Conservation (phyloP, 805 yeast species). For the Ogataea dorogensis region DNA sequence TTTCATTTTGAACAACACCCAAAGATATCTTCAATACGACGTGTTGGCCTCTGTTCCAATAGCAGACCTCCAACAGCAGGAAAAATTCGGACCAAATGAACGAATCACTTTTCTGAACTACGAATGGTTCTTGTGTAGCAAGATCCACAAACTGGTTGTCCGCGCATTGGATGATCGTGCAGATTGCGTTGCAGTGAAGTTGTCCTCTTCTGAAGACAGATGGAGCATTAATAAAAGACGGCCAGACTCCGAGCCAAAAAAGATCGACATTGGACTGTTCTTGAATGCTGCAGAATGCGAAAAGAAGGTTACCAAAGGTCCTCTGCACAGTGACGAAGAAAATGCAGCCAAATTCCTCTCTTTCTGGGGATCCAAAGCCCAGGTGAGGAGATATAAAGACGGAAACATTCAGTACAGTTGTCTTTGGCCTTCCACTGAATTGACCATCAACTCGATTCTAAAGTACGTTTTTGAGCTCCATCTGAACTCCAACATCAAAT, state of each 20-base stretch:
- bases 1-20: slow-evolving; percentile 59
- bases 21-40: slow-evolving; percentile 65
- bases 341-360: slow-evolving; percentile 64
- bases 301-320: slow-evolving; percentile 84
- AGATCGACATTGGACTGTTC: slow-evolving; percentile 57
- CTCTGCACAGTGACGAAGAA: slow-evolving; percentile 58
- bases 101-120: slow-evolving; percentile 68
- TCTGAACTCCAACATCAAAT: slow-evolving; percentile 40
- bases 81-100: slow-evolving; percentile 63
- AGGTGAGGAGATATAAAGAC: slow-evolving; percentile 88
- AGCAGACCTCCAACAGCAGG: slow-evolving; percentile 36
- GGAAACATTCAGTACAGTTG: slow-evolving; percentile 90
- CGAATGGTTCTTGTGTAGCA: slow-evolving; percentile 63
- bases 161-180: slow-evolving; percentile 57
- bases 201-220: slow-evolving; percentile 17
- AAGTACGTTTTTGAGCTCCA: slow-evolving; percentile 65
- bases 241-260: slow-evolving; percentile 36
- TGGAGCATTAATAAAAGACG: slow-evolving; percentile 55
- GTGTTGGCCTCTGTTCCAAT: slow-evolving; percentile 52
- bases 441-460: slow-evolving; percentile 64
- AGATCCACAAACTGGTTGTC: slow-evolving; percentile 54
- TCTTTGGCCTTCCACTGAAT: slow-evolving; percentile 69
- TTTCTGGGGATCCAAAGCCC: slow-evolving; percentile 88
- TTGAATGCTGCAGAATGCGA: slow-evolving; percentile 74
- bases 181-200: slow-evolving; percentile 35